Evolutionary conservation across 225 moss, liverwort and hornwort species (phyloP), one percentile per base, ranked within the genome.

Genomic region (Marchantia polymorpha): DNA sequence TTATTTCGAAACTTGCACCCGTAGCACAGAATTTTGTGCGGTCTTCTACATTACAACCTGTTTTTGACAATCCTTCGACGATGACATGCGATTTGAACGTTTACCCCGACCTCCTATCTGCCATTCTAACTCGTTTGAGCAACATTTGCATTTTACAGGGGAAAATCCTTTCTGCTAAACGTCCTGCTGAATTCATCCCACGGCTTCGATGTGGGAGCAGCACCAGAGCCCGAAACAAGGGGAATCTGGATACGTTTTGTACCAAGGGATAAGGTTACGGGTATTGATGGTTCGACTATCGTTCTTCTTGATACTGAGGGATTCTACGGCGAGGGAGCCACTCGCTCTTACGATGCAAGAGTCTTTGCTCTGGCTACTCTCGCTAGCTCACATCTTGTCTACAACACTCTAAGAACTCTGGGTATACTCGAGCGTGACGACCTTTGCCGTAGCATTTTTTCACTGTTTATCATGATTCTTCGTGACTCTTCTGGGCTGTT

Each of bases 311-410:
- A 96, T 55, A 96, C 96, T n/a, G 96, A 96, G 87, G 96, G 96
- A 47, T 96, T 96, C 82, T 96, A 96, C 78, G 96, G 96, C 19
- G 96, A 96, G 83, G 96, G 96, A 76, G 96, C 92, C 53, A 94
- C 94, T 27, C 88, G 94, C 68, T 94, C 92, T 10, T 96, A 94
- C 65, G 96, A 96, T 83, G 96, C 96, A 11, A 89, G 92, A 78
- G 90, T 96, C 64, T 96, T 96, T 82, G 96, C 96, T 49, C 86
- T 96, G 58, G 96, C 96, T 66, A 96, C 96, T 73, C 96, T 96
- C 80, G 80, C 92, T 54, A 91, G 96, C 83, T 96, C 96, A 12
- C 96, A 96, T 73, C 83, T 96, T 59, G 76, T 96, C 64, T 94
- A 94, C 87, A 96, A 96, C 66, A 96, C 96, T 20, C 84, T 96